These are phyloP conservation scores for Obelidium mucronatum DNA, from an alignment of 192 early-diverging fungal species.

Conservation along the genomic window DNA sequence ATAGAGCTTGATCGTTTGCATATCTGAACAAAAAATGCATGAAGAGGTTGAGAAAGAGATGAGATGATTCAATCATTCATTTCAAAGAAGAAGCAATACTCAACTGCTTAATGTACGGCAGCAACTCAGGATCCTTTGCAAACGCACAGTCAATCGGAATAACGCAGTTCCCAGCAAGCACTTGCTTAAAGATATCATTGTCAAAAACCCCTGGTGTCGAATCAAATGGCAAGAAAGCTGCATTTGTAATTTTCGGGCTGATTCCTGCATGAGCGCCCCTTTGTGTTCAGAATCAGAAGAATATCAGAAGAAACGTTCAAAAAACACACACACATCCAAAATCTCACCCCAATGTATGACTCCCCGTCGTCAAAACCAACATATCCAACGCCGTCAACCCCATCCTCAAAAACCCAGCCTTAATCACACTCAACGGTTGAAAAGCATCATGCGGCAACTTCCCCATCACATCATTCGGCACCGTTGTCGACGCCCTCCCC, in stretches of 20 bases:
- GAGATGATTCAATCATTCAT: not conserved
- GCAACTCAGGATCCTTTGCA: conserved; percentile 34
- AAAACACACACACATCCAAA: not conserved
- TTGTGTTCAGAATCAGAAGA: no score
- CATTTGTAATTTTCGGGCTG: conserved; percentile 35
- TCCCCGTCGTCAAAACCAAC: conserved; percentile 37
- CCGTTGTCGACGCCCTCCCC: conserved; percentile 7
- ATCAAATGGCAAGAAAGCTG: conserved; percentile 44
- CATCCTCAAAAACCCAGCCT: conserved; percentile 16
- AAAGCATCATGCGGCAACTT: conserved; percentile 22
- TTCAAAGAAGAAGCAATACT: conserved; percentile 21
- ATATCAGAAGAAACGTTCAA: conserved; percentile 1
- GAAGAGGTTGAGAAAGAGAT: not conserved
- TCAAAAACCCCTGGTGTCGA: conserved; percentile 48
- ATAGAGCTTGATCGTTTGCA: conserved; percentile 27
- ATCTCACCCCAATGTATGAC: conserved; percentile 41
- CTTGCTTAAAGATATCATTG: conserved; percentile 47
- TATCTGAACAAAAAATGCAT: not conserved
- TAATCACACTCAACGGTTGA: not conserved
- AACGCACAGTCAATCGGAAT: conserved; percentile 42
- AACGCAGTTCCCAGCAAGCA: conserved; percentile 35
- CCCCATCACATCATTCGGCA: not conserved
- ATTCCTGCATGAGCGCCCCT: conserved; percentile 30
- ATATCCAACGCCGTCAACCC: conserved; percentile 37
- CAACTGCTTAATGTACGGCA: conserved; percentile 14